Base-by-base conservation (phyloP, 2,329 filamentous ascomycete species). In the Stemphylium beticola region DNA sequence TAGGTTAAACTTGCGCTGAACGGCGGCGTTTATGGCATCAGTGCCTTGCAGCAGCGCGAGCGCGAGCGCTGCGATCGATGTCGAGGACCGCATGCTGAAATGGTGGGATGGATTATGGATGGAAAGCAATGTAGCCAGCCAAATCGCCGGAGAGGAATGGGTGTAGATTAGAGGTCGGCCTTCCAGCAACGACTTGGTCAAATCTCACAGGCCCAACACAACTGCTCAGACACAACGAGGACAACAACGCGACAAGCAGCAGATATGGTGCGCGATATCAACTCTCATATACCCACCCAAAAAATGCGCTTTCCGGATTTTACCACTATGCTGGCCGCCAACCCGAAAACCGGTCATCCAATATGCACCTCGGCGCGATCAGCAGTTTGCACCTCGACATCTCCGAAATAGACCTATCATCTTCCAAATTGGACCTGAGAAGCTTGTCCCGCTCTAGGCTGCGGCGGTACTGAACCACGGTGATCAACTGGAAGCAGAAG, bases 11-110 rank as follows among this genome's bases (percentile, higher is more conserved):
- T 46, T 6, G 22, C 26, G 36, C 26, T 37, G 43, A n/a, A 46
- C 26, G 20, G 43, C 43, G 36, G 32, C 43, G 26, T 46, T 37
- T 26, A 69, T 43, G 12, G 69, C 72, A 34, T 45, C 22, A 1
- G 63, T 52, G 39, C 56, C 52, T 17, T 67, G 67, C 17, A 71
- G 50, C 20, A 67, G 49, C 38, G 66, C 61, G 37, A 72, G 62
- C 39, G 67, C 58, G 40, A 72, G 56, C 46, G 64, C 65, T 44
- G 62, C 60, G n/a, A 66, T 15, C 12, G 60, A 60, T 26, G 56
- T 50, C 4, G 61, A 55, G 40, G 58, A 59, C 26, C 64, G 60
- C 72, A 74, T 74, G n/a, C 26, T 63, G 48, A 15, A 22, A 38
- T 12, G 22, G 17, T n/a, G 26, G 14, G 26, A 43, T 43, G 7